Conservation (phyloP, 2,329 filamentous ascomycete genomes). For the Dryadomyces sulphureus region DNA sequence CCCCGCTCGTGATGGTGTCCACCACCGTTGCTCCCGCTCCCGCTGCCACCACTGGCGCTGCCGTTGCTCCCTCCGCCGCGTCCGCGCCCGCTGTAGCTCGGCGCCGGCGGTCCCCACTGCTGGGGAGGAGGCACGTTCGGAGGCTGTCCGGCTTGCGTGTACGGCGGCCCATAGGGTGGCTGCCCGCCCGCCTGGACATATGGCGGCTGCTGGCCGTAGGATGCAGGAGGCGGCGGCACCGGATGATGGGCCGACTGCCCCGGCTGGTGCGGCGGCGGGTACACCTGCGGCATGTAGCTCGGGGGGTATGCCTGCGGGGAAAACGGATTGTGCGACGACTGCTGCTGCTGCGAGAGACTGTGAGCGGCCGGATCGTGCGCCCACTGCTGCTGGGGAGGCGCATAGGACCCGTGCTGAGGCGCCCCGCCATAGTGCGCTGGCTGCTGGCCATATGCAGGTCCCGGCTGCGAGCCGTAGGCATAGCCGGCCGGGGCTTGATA, state of each 20-base stretch:
- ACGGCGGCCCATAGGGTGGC: conserved; percentile 9
- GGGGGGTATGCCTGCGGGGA: conserved; percentile 42
- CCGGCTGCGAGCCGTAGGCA: conserved; percentile 23
- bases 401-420: conserved; percentile 19
- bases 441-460: conserved; percentile 17
- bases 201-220: conserved; percentile 8
- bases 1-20: conserved; percentile 24
- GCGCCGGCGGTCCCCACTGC: conserved; percentile 25
- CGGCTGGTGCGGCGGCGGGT: conserved; percentile 24
- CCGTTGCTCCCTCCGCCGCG: too few species aligned
- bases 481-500: conserved; percentile 27
- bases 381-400: conserved; percentile 23
- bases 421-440: conserved; percentile 13
- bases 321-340: conserved; percentile 30
- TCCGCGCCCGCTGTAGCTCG: too few species aligned
- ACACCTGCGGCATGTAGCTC: conserved; percentile 42
- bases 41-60: conserved; percentile 27
- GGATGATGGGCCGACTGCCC: conserved; percentile 16
- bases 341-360: conserved; percentile 13
- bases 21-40: conserved; percentile 15
- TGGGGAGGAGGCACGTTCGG: conserved; percentile 21
- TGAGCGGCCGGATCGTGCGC: conserved; percentile 21
- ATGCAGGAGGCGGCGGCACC: conserved; percentile 9
- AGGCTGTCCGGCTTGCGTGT: conserved; percentile 13
- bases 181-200: conserved; percentile 14